Evolutionary conservation across 2,329 filamentous ascomycete genomes (phyloP).

Genomic region (Leptosphaerulina australis): DNA sequence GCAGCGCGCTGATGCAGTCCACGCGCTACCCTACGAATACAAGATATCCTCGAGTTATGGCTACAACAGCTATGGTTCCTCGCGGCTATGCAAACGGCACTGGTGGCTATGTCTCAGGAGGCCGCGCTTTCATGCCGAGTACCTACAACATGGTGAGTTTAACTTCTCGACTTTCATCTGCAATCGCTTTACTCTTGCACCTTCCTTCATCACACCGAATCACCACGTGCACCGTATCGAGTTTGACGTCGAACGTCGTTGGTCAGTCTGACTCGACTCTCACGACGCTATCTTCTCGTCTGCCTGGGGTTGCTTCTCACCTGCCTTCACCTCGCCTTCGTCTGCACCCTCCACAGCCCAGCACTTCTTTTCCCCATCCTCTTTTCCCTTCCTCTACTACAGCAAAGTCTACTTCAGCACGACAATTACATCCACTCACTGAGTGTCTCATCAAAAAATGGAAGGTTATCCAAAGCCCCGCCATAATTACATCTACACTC

Average conservation of each 20-base stretch:
- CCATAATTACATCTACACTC: constrained; percentile 41
- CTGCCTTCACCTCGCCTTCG: constrained; percentile 22
- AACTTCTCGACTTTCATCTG: constrained; percentile 16
- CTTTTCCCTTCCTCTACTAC: too few species aligned
- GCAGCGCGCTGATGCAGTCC: constrained; percentile 7
- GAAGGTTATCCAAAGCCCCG: constrained; percentile 39
- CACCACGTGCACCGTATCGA: constrained; percentile 17
- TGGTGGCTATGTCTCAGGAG: constrained; percentile 21
- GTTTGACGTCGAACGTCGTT: neutral
- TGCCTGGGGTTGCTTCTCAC: constrained; percentile 3
- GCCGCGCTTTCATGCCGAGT: constrained; percentile 28
- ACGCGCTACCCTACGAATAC: constrained; percentile 17
- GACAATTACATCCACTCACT: neutral
- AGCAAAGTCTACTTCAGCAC: too few species aligned
- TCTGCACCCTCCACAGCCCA: constrained; percentile 7
- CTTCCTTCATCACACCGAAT: constrained; percentile 22
- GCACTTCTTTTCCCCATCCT: neutral
- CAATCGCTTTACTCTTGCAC: constrained; percentile 17
- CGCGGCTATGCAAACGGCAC: constrained; percentile 21
- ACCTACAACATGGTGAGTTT: constrained; percentile 34
- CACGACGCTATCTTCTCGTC: constrained; percentile 7
- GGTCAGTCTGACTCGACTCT: constrained; percentile 1
- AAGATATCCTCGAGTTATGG: constrained; percentile 6
- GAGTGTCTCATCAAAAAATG: constrained; percentile 13
- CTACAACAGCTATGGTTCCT: constrained; percentile 4